Percentiles rank a stretch among this genome's conserved stretches.
Evolutionary conservation across 768 basidiomycete species (phyloP).

Genomic region (Pleurotus citrinopileatus): DNA sequence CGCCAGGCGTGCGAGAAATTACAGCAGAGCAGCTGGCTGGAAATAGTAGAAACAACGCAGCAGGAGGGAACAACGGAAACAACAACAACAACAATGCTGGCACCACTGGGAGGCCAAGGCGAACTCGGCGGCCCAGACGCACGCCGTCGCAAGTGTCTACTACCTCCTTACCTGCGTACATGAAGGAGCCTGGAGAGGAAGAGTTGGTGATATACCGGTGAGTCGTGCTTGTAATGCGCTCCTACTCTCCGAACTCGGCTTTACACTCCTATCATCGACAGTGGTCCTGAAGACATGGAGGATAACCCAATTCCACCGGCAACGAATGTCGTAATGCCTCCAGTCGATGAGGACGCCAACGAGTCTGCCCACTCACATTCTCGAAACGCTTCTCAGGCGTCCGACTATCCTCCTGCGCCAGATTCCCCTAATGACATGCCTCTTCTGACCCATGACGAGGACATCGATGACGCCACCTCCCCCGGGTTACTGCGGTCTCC

Average conservation of each 20-base stretch:
- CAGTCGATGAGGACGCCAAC: slow-evolving; percentile 32
- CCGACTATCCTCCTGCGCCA: slow-evolving; percentile 36
- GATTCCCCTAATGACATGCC: slow-evolving; percentile 39
- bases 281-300: slow-evolving; percentile 53
- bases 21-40: slow-evolving; percentile 62
- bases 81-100: slow-evolving; percentile 20
- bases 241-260: neutral
- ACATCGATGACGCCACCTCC: slow-evolving; percentile 22
- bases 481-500: slow-evolving; percentile 15
- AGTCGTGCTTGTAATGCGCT: slow-evolving; percentile 13
- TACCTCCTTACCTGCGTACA: slow-evolving; percentile 72
- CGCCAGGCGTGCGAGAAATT: slow-evolving; percentile 30
- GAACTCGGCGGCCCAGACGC: slow-evolving; percentile 45
- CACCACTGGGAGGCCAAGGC: slow-evolving; percentile 30
- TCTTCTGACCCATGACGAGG: slow-evolving; percentile 31
- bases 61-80: slow-evolving; percentile 18
- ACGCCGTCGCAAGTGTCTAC: slow-evolving; percentile 84
- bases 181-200: slow-evolving; percentile 80
- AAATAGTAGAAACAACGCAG: slow-evolving; percentile 25
- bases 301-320: slow-evolving; percentile 43
- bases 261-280: slow-evolving; percentile 17
- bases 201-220: slow-evolving; percentile 70
- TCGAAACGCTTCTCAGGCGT: slow-evolving; percentile 25
- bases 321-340: slow-evolving; percentile 32
- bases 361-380: slow-evolving; percentile 28